phyloP scores from a whole-genome alignment of 2,329 filamentous ascomycete species.

The Aureobasidium sp. region DNA sequence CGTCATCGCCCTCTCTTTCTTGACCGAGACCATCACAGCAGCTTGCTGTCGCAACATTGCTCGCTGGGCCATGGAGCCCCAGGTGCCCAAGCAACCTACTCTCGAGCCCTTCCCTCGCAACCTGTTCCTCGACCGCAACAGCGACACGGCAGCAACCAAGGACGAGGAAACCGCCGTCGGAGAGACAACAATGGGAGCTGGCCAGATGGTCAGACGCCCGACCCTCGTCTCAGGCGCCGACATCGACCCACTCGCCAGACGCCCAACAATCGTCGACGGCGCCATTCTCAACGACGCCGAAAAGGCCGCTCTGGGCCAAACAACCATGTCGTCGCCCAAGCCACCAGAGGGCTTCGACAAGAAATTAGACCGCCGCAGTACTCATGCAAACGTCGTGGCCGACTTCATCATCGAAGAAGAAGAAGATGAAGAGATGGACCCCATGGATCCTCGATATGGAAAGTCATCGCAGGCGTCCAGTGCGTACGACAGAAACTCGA shows the following conservation, averaged over 20 bases:
- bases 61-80: conserved; percentile 20
- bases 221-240: background rate
- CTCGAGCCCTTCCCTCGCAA: conserved; percentile 20
- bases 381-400: background rate
- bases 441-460: background rate
- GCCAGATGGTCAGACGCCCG: background rate
- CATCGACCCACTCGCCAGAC: background rate
- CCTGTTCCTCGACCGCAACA: conserved; percentile 16
- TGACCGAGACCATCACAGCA: conserved; percentile 6
- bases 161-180: background rate
- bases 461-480: background rate
- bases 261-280: background rate
- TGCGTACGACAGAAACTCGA: background rate
- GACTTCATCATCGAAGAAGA: conserved; percentile 3
- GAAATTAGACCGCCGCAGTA: background rate
- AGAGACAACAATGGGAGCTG: background rate
- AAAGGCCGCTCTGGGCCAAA: background rate
- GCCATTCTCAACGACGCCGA: conserved; percentile 5
- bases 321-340: background rate
- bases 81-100: conserved; percentile 19
- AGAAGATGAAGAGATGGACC: background rate
- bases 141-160: background rate
- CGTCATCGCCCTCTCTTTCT: background rate
- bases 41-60: conserved; percentile 17
- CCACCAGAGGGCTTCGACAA: background rate